These are phyloP conservation scores for Allomyces javanicus DNA, from an alignment of 192 early-diverging fungal genomes.

Conservation along the genomic window DNA sequence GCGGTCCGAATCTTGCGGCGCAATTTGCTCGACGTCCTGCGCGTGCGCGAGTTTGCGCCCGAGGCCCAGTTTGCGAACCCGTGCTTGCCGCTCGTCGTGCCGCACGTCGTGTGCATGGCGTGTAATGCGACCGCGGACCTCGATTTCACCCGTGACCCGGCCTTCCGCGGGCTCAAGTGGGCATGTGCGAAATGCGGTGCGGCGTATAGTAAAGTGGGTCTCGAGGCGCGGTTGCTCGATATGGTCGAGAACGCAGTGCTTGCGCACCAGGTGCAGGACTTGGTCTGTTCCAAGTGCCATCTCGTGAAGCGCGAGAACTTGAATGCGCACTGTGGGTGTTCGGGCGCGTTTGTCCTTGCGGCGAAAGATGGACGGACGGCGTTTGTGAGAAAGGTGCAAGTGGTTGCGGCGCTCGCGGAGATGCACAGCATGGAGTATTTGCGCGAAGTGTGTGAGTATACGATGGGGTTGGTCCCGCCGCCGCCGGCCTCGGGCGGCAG, in stretches of 20 bases:
- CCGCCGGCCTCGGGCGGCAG: constrained; percentile 2
- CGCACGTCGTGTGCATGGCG: constrained; percentile 67
- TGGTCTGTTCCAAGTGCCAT: constrained; percentile 61
- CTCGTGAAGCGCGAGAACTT: constrained; percentile 64
- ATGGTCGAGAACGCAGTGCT: constrained; percentile 41
- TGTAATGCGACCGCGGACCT: constrained; percentile 72
- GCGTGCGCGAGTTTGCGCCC: constrained; percentile 59
- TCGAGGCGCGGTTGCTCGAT: constrained; percentile 72
- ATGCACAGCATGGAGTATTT: constrained; percentile 35
- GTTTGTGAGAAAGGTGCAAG: constrained; percentile 31
- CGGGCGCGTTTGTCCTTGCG: constrained; percentile 30
- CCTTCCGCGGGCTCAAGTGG: constrained; percentile 29
- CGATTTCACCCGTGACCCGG: constrained; percentile 72
- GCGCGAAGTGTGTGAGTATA: constrained; percentile 35
- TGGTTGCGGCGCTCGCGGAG: constrained; percentile 41
- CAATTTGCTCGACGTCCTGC: constrained; percentile 50
- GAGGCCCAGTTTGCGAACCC: constrained; percentile 66
- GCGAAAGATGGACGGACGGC: constrained; percentile 18
- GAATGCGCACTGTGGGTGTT: constrained; percentile 48
- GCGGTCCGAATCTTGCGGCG: constrained; percentile 66
- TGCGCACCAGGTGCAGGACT: constrained; percentile 75
- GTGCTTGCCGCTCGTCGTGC: constrained; percentile 53
- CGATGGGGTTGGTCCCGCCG: neutral
- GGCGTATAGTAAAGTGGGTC: constrained; percentile 52
- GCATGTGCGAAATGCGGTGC: constrained; percentile 51